These are phyloP conservation scores for Quillaja saponaria DNA, from an alignment of 306 rosid species.

Conservation along the genomic window DNA sequence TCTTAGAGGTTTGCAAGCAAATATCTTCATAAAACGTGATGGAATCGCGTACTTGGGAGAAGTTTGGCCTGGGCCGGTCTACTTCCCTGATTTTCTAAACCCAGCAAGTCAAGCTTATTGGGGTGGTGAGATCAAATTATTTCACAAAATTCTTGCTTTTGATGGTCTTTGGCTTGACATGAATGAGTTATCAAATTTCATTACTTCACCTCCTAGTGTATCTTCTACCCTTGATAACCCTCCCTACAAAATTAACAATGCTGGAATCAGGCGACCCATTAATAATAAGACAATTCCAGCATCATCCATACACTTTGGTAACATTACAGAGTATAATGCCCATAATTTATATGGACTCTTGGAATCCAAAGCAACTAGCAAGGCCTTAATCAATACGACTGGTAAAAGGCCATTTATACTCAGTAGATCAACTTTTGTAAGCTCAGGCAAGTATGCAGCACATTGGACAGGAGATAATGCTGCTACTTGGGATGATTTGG, in stretches of 20 bases:
- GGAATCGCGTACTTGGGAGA: conserved; percentile 68
- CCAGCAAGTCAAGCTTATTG: conserved; percentile 55
- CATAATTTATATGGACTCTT: conserved; percentile 81
- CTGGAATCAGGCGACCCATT: conserved; percentile 42
- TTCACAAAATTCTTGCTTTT: conserved; percentile 54
- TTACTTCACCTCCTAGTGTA: conserved; percentile 50
- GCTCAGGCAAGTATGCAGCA: conserved; percentile 86
- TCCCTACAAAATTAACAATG: conserved; percentile 68
- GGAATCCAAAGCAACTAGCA: conserved; percentile 64
- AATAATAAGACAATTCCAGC: conserved; percentile 58
- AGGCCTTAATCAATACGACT: conserved; percentile 50
- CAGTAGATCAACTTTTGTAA: conserved; percentile 77
- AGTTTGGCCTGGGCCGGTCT: conserved; percentile 92
- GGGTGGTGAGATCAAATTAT: conserved; percentile 67
- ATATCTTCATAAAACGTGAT: conserved; percentile 62
- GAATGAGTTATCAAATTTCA: conserved; percentile 81
- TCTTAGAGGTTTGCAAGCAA: conserved; percentile 65
- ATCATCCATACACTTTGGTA: conserved; percentile 60
- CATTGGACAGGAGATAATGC: conserved; percentile 97
- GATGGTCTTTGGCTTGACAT: conserved; percentile 93
- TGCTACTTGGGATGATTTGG: conserved; percentile 85
- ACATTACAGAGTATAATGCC: conserved; percentile 66
- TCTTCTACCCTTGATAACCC: conserved; percentile 72
- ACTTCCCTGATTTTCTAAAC: conserved; percentile 75
- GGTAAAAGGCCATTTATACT: conserved; percentile 88